A percentile compares a stretch with the other conserved stretches of the same genome.
These are phyloP conservation scores for Scleromitrula shiraiana DNA, from an alignment of 2,329 filamentous ascomycete species.

Conservation along the genomic window DNA sequence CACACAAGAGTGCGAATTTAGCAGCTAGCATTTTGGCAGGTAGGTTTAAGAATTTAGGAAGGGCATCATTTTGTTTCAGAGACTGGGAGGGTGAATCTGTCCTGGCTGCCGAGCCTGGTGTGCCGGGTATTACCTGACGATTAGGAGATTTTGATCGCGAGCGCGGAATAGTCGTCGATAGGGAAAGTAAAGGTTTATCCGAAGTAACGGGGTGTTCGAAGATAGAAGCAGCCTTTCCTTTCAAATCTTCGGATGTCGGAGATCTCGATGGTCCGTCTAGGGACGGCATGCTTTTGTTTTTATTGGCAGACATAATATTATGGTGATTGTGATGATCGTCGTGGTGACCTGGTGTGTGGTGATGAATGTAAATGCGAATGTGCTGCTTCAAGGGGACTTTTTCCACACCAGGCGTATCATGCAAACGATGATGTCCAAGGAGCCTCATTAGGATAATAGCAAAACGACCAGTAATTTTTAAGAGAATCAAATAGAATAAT, in stretches of 20 bases:
- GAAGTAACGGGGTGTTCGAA: conserved; percentile 4
- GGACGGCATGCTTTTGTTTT: background rate
- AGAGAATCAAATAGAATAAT: background rate
- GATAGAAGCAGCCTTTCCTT: background rate
- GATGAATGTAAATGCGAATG: conserved; percentile 5
- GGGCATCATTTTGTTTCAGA: background rate
- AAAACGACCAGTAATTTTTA: background rate
- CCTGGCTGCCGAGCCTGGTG: conserved; percentile 1
- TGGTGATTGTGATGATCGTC: background rate
- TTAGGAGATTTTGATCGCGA: background rate
- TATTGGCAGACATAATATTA: background rate
- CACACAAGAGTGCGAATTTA: conserved; percentile 10
- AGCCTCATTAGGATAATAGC: background rate
- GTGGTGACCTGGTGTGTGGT: conserved; percentile 1
- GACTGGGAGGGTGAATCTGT: background rate
- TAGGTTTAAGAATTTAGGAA: background rate
- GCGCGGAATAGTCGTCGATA: conserved; percentile 3
- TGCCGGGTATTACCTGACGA: background rate
- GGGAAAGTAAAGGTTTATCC: conserved; percentile 1
- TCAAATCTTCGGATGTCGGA: background rate
- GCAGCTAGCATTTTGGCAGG: background rate
- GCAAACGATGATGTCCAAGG: conserved; percentile 1
- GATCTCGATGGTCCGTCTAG: background rate
- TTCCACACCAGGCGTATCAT: background rate
- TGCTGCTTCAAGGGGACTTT: conserved; percentile 3